Conservation (phyloP, 768 basidiomycete species). For the Erythrobasidium yunnanense region DNA sequence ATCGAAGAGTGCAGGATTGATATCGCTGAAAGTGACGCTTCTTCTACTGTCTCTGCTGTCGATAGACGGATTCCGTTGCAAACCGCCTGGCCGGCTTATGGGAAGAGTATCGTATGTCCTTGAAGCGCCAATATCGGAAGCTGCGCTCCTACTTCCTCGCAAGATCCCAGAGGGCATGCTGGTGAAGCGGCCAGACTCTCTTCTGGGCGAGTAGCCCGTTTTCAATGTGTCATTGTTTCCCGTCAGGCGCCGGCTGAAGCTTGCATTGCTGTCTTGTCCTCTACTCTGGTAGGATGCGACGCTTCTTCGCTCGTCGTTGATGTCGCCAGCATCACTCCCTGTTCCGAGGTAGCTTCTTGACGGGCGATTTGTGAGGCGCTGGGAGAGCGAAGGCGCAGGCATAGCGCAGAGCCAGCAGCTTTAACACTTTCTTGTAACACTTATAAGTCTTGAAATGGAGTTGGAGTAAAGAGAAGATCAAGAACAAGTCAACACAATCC, state of each 20-base stretch:
- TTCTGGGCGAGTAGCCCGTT: background rate
- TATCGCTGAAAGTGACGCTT: constrained; percentile 21
- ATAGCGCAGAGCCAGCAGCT: too few relatives aligned
- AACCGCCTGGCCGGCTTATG: background rate
- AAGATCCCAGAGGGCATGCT: background rate
- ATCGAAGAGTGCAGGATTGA: constrained; percentile 13
- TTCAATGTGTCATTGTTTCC: background rate
- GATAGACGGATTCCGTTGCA: background rate
- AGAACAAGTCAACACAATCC: too few relatives aligned
- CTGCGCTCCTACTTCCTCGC: background rate
- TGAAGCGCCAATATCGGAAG: constrained; percentile 4
- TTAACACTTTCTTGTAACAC: too few relatives aligned
- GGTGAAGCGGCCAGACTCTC: background rate
- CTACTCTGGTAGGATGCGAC: background rate
- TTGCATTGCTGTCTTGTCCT: background rate
- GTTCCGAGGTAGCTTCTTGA: constrained; percentile 24
- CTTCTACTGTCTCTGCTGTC: constrained; percentile 7
- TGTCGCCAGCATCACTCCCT: constrained; percentile 3
- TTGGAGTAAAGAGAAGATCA: too few relatives aligned
- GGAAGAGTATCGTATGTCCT: background rate
- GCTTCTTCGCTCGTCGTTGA: background rate
- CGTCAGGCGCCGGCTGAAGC: background rate
- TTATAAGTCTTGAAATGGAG: too few relatives aligned
- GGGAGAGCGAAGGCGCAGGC: constrained; percentile 7
- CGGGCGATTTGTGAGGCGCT: constrained; percentile 8